These are phyloP conservation scores for Cladophialophora psammophila DNA, from an alignment of 2,329 filamentous ascomycete species.

Conservation along the genomic window DNA sequence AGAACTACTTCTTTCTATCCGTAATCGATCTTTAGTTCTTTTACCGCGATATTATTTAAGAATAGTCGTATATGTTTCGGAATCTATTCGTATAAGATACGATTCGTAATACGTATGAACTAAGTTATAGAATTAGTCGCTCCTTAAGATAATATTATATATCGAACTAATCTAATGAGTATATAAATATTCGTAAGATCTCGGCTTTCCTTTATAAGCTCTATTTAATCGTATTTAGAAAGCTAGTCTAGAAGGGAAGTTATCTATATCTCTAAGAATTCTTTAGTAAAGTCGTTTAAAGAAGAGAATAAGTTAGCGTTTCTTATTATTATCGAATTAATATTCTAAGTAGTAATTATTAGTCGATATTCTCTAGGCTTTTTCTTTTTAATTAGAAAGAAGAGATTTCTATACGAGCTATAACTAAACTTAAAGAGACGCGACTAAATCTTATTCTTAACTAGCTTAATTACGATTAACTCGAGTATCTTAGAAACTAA, in stretches of 20 bases:
- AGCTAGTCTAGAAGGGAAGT: slow-evolving; percentile 4
- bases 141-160: neutral
- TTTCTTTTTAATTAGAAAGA: slow-evolving; percentile 11
- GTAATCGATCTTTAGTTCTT: neutral
- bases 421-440: neutral
- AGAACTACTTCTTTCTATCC: neutral
- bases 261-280: slow-evolving; percentile 3
- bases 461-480: neutral
- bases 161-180: neutral
- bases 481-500: neutral
- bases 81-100: neutral
- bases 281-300: neutral
- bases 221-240: slow-evolving; percentile 5
- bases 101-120: neutral
- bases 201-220: neutral
- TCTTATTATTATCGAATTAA: neutral
- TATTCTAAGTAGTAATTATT: slow-evolving; percentile 4
- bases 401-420: neutral
- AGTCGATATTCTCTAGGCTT: neutral
- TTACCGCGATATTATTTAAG: neutral
- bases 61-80: neutral
- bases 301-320: neutral
- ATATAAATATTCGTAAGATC: slow-evolving; percentile 4
- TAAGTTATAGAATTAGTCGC: neutral
- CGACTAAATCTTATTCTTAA: neutral